Conservation (phyloP, 805 yeast genomes). For the Hagleromyces aurorensis region DNA sequence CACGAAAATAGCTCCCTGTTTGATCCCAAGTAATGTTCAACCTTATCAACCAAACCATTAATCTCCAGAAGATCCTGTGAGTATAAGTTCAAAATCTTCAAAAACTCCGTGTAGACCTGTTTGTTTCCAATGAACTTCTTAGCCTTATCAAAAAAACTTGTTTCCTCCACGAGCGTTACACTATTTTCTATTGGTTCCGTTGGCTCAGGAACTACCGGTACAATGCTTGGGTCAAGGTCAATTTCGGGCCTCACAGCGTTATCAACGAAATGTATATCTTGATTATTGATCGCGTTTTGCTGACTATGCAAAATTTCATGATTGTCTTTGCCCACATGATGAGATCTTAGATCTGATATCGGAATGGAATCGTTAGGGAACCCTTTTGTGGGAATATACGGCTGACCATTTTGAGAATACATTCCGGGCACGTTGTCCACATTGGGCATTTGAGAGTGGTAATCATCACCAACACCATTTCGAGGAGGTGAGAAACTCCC, state of each 20-base stretch:
- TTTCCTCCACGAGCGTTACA: conserved; percentile 71
- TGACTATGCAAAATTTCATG: conserved; percentile 5
- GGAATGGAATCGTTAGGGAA: conserved; percentile 28
- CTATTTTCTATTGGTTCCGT: conserved; percentile 47
- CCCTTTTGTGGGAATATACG: conserved; percentile 13
- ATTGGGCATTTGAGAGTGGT: conserved; percentile 21
- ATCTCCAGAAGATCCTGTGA: conserved; percentile 88
- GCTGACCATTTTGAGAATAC: conserved; percentile 6
- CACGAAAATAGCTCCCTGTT: conserved; percentile 74
- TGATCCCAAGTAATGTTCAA: conserved; percentile 76
- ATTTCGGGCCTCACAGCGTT: conserved; percentile 33
- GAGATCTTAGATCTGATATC: conserved; percentile 32
- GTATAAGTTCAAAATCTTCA: conserved; percentile 78
- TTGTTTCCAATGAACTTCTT: conserved; percentile 83
- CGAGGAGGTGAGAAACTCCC: conserved; percentile 34
- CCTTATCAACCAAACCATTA: conserved; percentile 71
- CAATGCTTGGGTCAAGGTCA: conserved; percentile 55
- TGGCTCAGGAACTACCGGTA: conserved; percentile 85
- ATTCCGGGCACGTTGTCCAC: conserved; percentile 8
- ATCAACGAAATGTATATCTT: conserved; percentile 14
- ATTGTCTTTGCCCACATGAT: conserved; percentile 18
- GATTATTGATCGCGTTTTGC: conserved; percentile 23
- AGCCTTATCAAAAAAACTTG: conserved; percentile 84
- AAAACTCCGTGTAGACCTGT: conserved; percentile 84
- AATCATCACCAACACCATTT: conserved; percentile 22